Evolutionary conservation across 1,284 basidiomycete genomes (phyloP).

Genomic region (Tausonia pullulans): DNA sequence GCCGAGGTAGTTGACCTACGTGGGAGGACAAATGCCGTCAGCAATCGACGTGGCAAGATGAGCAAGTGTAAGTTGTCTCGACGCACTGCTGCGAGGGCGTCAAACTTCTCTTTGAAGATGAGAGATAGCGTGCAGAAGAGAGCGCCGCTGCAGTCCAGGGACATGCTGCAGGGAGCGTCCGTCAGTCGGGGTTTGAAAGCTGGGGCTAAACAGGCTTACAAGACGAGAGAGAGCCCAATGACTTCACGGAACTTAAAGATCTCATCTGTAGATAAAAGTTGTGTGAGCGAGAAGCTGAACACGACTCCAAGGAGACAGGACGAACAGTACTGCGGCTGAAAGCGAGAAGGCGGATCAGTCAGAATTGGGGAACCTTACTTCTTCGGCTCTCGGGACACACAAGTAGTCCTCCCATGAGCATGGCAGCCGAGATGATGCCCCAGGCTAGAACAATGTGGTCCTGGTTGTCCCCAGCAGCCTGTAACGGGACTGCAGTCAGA

Average conservation of each 20-base stretch:
- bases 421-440: slow-evolving; percentile 51
- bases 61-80: slow-evolving; percentile 27
- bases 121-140: slow-evolving; percentile 58
- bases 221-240: slow-evolving; percentile 56
- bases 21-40: neutral
- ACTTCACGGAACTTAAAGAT: slow-evolving; percentile 61
- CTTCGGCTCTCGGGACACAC: too few relatives aligned
- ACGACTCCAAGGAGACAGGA: too few relatives aligned
- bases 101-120: slow-evolving; percentile 54
- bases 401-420: slow-evolving; percentile 48
- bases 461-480: slow-evolving; percentile 40
- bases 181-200: neutral
- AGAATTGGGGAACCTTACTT: too few relatives aligned
- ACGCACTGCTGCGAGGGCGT: slow-evolving; percentile 54
- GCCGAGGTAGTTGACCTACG: slow-evolving; percentile 24
- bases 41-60: neutral
- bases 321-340: slow-evolving; percentile 38
- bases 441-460: slow-evolving; percentile 34
- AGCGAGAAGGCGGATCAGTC: neutral
- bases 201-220: slow-evolving; percentile 26
- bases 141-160: slow-evolving; percentile 39
- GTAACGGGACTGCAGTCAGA: neutral
- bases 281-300: too few relatives aligned
- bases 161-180: neutral
- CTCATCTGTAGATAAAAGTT: slow-evolving; percentile 33